Conservation (phyloP, 2,329 filamentous ascomycete genomes). For the Aspergillus tubingensis region DNA sequence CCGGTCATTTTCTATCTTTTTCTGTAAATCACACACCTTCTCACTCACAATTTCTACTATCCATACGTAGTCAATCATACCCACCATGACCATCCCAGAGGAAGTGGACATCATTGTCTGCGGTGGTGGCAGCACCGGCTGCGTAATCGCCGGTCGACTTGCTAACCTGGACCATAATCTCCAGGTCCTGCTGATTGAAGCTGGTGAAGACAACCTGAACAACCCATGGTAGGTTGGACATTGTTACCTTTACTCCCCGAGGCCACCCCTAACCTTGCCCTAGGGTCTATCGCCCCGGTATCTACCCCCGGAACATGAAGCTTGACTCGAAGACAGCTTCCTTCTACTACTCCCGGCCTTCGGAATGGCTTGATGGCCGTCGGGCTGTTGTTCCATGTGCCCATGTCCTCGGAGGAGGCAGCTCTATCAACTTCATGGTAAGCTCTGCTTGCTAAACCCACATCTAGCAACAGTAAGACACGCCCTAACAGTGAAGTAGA, state of each 20-base stretch:
- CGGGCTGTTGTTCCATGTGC: conserved; percentile 74
- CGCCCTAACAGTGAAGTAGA: conserved; percentile 43
- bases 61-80: not conserved
- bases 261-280: not conserved
- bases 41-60: not conserved
- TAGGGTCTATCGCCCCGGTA: conserved; percentile 71
- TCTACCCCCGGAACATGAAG: conserved; percentile 79
- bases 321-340: conserved; percentile 78
- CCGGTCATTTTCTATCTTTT: not conserved
- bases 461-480: not conserved
- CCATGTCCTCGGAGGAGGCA: conserved; percentile 70
- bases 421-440: conserved; percentile 77
- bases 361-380: conserved; percentile 69
- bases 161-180: conserved; percentile 75
- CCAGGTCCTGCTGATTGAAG: conserved; percentile 70
- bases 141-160: conserved; percentile 51
- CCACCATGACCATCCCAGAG: conserved; percentile 66
- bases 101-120: conserved; percentile 81
- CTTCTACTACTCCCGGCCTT: conserved; percentile 77
- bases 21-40: not conserved
- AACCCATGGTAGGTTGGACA: conserved; percentile 61
- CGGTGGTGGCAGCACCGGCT: conserved; percentile 66
- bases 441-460: not conserved
- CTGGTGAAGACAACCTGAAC: conserved; percentile 72
- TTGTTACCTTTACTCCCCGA: not conserved